These are phyloP conservation scores for Irpex sp. DNA, from an alignment of 1,284 basidiomycete species.

Conservation along the genomic window DNA sequence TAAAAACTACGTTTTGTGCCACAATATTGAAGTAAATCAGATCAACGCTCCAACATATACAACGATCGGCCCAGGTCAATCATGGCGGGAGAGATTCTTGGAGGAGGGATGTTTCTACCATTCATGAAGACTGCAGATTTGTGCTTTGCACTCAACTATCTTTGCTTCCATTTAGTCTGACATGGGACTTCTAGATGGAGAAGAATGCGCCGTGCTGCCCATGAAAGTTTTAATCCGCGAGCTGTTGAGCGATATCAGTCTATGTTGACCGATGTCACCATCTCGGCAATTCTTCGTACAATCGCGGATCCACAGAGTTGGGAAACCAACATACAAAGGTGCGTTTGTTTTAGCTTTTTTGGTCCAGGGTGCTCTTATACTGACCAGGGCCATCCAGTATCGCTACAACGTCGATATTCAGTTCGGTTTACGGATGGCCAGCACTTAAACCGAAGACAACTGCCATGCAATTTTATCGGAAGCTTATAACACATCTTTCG, in stretches of 20 bases:
- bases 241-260: neutral
- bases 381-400: neutral
- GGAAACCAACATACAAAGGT: neutral
- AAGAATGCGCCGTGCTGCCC: neutral
- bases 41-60: conserved; percentile 43
- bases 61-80: conserved; percentile 59
- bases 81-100: conserved; percentile 46
- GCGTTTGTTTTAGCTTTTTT: neutral
- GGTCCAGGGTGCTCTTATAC: too few species aligned
- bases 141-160: neutral
- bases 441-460: neutral
- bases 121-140: neutral
- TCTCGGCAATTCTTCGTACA: neutral
- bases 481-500: neutral
- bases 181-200: neutral
- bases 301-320: neutral
- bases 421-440: neutral
- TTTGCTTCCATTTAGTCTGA: neutral
- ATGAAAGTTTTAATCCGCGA: neutral
- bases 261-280: neutral
- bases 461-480: neutral
- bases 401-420: neutral
- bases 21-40: neutral
- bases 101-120: neutral
- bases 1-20: neutral